A percentile compares a stretch with the other conserved stretches of the same genome.
phyloP scores from a whole-genome alignment of 176 grass and related monocot species.

The Rhipidocladum racemiflorum region DNA sequence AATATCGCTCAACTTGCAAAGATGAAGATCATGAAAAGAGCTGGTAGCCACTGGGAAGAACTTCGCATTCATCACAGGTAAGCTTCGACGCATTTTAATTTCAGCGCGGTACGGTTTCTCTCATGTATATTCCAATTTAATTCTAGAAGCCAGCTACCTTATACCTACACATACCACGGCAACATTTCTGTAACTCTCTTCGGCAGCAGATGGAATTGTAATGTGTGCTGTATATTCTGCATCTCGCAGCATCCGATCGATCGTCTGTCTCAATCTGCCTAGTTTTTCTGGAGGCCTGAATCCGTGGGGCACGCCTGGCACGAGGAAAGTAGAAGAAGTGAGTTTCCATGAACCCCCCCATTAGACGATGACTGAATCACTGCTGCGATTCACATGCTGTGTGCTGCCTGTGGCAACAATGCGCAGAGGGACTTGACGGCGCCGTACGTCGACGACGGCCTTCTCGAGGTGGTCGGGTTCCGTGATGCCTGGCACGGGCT shows the following conservation, averaged over 20 bases:
- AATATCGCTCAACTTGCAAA: constrained; percentile 91
- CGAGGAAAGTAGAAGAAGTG: constrained; percentile 40
- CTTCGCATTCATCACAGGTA: constrained; percentile 73
- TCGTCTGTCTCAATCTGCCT: constrained; percentile 67
- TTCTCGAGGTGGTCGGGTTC: constrained; percentile 85
- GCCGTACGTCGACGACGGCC: constrained; percentile 75
- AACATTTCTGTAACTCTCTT: neutral
- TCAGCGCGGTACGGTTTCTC: neutral
- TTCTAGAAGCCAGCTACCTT: neutral
- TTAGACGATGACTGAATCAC: neutral
- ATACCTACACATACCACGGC: too few species aligned
- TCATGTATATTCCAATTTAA: neutral
- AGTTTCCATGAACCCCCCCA: constrained; percentile 21
- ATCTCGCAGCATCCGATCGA: constrained; percentile 62
- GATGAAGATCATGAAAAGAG: constrained; percentile 82
- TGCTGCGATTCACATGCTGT: neutral
- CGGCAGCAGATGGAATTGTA: constrained; percentile 4
- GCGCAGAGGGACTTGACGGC: constrained; percentile 59
- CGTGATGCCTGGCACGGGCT: constrained; percentile 93
- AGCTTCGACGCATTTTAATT: neutral
- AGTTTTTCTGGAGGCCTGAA: constrained; percentile 77
- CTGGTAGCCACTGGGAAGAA: constrained; percentile 65
- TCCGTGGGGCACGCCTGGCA: constrained; percentile 61
- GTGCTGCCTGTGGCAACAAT: neutral
- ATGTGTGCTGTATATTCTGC: neutral